Percentiles rank a stretch among this genome's conserved stretches.
These are phyloP conservation scores for Baorangia bicolor DNA, from an alignment of 768 basidiomycete species.

Conservation along the genomic window DNA sequence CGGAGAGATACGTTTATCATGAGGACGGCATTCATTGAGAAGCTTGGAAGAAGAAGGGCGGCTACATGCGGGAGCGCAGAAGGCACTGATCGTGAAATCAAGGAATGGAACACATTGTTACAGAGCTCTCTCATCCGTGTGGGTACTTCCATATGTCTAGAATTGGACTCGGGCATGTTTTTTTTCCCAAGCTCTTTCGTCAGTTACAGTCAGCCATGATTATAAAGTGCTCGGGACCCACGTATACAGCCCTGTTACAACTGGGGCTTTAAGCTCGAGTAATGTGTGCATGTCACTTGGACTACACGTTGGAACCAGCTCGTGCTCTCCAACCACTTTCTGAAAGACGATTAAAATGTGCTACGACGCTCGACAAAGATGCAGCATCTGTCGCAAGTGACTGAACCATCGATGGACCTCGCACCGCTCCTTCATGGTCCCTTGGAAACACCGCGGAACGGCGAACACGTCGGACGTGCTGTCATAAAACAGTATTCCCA, in stretches of 20 bases:
- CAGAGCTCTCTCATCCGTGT: background rate
- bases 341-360: background rate
- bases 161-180: background rate
- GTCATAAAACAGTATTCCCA: constrained; percentile 2
- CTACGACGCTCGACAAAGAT: background rate
- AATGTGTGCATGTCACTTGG: background rate
- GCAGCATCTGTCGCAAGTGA: background rate
- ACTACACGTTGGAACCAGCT: background rate
- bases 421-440: background rate
- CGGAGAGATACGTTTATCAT: background rate
- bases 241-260: no score
- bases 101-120: background rate
- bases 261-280: background rate
- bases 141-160: background rate
- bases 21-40: background rate
- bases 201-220: no score
- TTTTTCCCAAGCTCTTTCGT: background rate
- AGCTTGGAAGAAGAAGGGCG: background rate
- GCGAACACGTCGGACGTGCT: constrained; percentile 7
- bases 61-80: background rate
- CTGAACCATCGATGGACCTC: background rate
- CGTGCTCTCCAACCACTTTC: no score
- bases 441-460: constrained; percentile 4
- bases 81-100: background rate
- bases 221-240: no score